Conservation (phyloP, 176 grass and related monocot species). For the Cocos nucifera region DNA sequence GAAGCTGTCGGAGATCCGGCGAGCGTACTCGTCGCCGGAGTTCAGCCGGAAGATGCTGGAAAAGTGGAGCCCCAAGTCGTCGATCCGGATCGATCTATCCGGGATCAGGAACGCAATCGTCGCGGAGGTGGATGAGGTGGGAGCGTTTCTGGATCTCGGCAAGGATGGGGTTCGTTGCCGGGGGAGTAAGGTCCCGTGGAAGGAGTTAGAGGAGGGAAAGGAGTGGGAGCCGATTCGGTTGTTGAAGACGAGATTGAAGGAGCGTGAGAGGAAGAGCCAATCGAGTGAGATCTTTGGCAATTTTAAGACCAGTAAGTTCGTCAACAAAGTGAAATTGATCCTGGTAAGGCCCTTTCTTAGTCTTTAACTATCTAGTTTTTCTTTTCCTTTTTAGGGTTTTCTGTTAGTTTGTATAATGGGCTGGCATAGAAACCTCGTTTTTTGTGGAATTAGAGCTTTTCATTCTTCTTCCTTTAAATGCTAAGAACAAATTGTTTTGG, state of each 20-base stretch:
- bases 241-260: conserved; percentile 58
- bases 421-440: no score
- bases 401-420: background rate
- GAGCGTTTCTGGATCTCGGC: conserved; percentile 1
- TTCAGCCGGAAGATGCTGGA: conserved; percentile 34
- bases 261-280: conserved; percentile 57
- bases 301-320: conserved; percentile 41
- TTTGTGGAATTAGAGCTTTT: no score
- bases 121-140: conserved; percentile 28
- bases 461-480: no score
- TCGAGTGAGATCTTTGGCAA: conserved; percentile 40
- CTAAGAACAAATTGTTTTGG: no score
- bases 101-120: conserved; percentile 46
- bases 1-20: conserved; percentile 64
- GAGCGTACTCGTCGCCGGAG: conserved; percentile 43
- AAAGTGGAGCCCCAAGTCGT: conserved; percentile 32
- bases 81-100: conserved; percentile 62
- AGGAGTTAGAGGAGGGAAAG: conserved; percentile 18
- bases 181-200: conserved; percentile 13
- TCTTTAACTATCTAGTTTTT: background rate
- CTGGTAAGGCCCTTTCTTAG: conserved; percentile 29
- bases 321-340: conserved; percentile 64
- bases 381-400: background rate
- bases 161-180: background rate
- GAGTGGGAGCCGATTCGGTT: conserved; percentile 62